Evolutionary conservation across 2,329 filamentous ascomycete species (phyloP).

Genomic region (Endoconidiophora laricicola): DNA sequence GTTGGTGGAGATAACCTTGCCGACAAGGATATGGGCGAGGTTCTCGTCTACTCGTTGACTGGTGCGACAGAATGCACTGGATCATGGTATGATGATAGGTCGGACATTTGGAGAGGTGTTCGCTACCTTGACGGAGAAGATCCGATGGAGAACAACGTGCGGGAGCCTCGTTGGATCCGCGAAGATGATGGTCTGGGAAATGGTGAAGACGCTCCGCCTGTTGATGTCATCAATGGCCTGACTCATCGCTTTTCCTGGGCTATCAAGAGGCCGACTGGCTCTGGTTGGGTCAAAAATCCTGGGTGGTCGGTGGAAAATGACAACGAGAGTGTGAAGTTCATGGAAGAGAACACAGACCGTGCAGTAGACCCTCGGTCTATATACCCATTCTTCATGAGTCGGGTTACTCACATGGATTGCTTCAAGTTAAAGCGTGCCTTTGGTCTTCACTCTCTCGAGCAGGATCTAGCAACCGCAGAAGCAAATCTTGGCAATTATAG

Average conservation of each 20-base stretch:
- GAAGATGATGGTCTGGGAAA: not conserved
- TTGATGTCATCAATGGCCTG: not conserved
- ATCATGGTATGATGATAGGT: no score
- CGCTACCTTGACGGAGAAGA: constrained; percentile 1
- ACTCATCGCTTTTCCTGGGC: not conserved
- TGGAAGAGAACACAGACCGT: constrained; percentile 2
- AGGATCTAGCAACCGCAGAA: no score
- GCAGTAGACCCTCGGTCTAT: constrained; percentile 9
- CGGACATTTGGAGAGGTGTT: no score
- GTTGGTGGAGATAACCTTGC: constrained; percentile 10
- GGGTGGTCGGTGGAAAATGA: constrained; percentile 2
- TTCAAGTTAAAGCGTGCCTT: no score
- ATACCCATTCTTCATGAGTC: not conserved
- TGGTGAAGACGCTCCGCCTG: no score
- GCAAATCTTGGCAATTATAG: no score
- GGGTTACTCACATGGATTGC: not conserved
- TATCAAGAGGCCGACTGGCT: not conserved
- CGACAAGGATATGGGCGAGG: constrained; percentile 9
- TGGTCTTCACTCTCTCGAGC: no score
- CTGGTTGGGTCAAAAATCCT: not conserved
- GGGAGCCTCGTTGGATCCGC: constrained; percentile 1
- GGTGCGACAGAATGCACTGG: not conserved
- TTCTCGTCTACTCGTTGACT: constrained; percentile 10
- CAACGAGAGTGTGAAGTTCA: not conserved
- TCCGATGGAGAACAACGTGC: constrained; percentile 3